Base-by-base conservation (phyloP, 2,329 filamentous ascomycete species). In the Neoarthrinium moseri region DNA sequence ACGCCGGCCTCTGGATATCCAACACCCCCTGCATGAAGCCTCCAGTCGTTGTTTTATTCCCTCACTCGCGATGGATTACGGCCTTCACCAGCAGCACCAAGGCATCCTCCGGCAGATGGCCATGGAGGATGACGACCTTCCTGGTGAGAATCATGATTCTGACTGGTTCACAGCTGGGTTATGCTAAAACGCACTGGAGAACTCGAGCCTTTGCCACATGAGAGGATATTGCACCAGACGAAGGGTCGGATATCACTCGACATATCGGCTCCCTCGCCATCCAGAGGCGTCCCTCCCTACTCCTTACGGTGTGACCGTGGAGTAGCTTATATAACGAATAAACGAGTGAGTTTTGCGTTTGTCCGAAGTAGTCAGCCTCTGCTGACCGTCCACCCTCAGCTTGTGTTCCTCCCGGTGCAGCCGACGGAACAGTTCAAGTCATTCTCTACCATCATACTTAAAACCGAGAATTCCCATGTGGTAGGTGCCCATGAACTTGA, bases 381-480 rank as follows among this genome's bases (percentile, higher is more conserved):
- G 21, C 21, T 26, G 13, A n/a, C 26, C 20, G 26, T 39, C 21
- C 13, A 17, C 21, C 44, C 45, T 23, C 53, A 96, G 87, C 78
- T 97, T 55, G 85, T 97, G 54, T 97, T 96, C 65, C 81, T 97
- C 13, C 91, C 92, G 15, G 73, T 82, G 43, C 78, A 82, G 47
- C 78, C 84, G 4, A 87, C 85, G 15, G 72, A 77, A 44, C 69
- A 81, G 42, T 81, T 96, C 62, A 84, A 92, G 64, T 96, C 91
- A 40, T 96, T 97, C 68, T 90, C 90, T 33, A 84, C 87, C 0
- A 91, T 91, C 32, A 87, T 96, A 50, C 79, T 96, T 52, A 91
- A 92, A 63, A 80, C 95, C 35, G 82, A 89, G 66, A 92, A 97
- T 67, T 87, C 87, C 6, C 89, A 88, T 60, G 87, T 95, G 50